Evolutionary conservation across 2,329 filamentous ascomycete species (phyloP), one percentile per base, ranked within the genome.

Genomic region (Thermothelomyces thermophilus): DNA sequence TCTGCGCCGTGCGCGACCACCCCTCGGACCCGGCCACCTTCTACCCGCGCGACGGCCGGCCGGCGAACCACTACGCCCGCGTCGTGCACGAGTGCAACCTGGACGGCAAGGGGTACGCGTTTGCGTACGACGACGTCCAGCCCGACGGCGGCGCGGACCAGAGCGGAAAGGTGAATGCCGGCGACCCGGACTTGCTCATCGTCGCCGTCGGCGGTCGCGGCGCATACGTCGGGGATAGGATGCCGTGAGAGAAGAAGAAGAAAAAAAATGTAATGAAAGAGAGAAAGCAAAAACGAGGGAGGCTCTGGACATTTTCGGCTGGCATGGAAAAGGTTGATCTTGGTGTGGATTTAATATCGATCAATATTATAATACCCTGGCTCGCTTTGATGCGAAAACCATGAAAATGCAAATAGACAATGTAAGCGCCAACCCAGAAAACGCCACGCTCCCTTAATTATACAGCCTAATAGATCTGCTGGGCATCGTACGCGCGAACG

Each of bases 41-140:
- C 51, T 73, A 70, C 56, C 49, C 56, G 39, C 58, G 66, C 11
- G 62, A 68, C 0, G 13, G 33, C 3, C 13, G 14, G 33, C 66
- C 73, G 31, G 79, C 76, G 2, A 82, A 82, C 56, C 78, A 82
- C 61, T 83, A 80, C 58, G 67, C 73, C 6, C 67, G 77, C 28
- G 71, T 82, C 45, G 75, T 82, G 45, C 79, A 83, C 60, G 71
- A 67, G 48, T 68, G 65, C 19, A 78, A 75, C 50, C 55, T 76
- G 7, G 77, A 82, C 58, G 68, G 72, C 1, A 73, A 72, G 56
- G 78, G 79, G 9, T 83, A 83, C 60, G 76, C 76, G 0, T 81
- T 81, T 60, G 75, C 79, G 0, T 83, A 82, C 48, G 79, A 83
- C 57, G 78, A 83, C 63, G 79, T 83, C 14, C 71, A 73, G 46